phyloP scores from a whole-genome alignment of 78 protist genomes.

The Isochrysis galbana region DNA sequence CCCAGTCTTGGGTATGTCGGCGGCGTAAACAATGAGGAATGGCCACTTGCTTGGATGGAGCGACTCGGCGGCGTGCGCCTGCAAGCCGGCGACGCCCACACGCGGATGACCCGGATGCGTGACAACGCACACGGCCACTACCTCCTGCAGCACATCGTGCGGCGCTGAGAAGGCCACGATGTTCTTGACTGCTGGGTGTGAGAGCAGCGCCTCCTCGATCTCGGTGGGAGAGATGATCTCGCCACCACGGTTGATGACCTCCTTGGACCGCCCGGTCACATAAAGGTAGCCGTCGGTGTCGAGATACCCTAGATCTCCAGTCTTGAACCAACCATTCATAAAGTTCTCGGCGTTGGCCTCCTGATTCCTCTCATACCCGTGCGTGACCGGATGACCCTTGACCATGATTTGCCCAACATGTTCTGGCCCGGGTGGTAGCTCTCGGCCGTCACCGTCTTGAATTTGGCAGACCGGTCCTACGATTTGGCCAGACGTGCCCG shows the following conservation, averaged over 20 bases:
- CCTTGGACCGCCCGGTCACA: neutral
- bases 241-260: constrained; percentile 15
- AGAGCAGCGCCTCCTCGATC: neutral
- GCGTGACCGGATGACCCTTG: neutral
- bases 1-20: neutral
- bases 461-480: neutral
- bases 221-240: neutral
- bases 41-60: constrained; percentile 16
- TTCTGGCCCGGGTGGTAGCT: neutral
- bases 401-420: neutral
- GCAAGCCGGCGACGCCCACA: neutral
- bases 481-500: neutral
- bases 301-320: neutral
- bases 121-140: neutral
- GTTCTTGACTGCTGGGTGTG: neutral
- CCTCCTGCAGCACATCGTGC: neutral
- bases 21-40: neutral
- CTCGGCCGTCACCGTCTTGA: neutral
- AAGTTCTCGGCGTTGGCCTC: neutral
- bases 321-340: neutral
- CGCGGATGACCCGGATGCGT: neutral
- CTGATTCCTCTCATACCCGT: neutral
- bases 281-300: neutral
- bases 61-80: no score
- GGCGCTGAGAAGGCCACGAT: constrained; percentile 6